A percentile compares a stretch with the other conserved stretches of the same genome.
phyloP scores from a whole-genome alignment of 1,139 yeast genomes.

The Yamadazyma sp. region DNA sequence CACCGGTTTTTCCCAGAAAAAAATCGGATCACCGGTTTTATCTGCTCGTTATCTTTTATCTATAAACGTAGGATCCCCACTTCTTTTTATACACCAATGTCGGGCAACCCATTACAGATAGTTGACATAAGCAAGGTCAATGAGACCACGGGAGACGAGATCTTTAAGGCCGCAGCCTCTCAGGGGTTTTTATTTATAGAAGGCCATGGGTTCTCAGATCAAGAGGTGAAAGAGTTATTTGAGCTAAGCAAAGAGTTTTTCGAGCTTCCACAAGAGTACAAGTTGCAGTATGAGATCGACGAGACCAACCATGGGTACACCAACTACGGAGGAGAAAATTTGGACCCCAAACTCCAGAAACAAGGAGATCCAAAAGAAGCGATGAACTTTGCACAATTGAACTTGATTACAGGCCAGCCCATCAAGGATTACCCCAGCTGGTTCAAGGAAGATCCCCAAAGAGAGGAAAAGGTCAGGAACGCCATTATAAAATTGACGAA shows the following conservation, averaged over 20 bases:
- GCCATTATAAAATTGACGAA: constrained; percentile 43
- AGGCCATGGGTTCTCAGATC: constrained; percentile 64
- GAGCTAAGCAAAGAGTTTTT: constrained; percentile 57
- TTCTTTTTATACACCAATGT: too few relatives aligned
- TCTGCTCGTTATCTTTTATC: background rate
- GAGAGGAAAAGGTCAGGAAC: constrained; percentile 30
- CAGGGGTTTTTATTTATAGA: constrained; percentile 75
- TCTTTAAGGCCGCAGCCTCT: constrained; percentile 62
- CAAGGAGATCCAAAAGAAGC: constrained; percentile 66
- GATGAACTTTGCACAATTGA: constrained; percentile 42
- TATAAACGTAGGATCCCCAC: background rate
- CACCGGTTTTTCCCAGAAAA: background rate
- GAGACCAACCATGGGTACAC: constrained; percentile 64
- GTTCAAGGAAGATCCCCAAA: constrained; percentile 33
- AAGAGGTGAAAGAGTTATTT: constrained; percentile 58
- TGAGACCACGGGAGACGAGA: constrained; percentile 44
- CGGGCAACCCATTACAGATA: constrained; percentile 42
- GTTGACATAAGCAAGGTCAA: constrained; percentile 56
- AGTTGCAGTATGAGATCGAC: constrained; percentile 47
- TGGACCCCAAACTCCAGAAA: constrained; percentile 46
- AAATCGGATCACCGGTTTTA: background rate
- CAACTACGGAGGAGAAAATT: constrained; percentile 57
- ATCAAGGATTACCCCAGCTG: constrained; percentile 40
- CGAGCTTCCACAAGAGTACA: constrained; percentile 48
- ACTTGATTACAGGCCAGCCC: constrained; percentile 39